Conservation (phyloP, 495 filamentous ascomycete species). For the Annulohypoxylon stygium region DNA sequence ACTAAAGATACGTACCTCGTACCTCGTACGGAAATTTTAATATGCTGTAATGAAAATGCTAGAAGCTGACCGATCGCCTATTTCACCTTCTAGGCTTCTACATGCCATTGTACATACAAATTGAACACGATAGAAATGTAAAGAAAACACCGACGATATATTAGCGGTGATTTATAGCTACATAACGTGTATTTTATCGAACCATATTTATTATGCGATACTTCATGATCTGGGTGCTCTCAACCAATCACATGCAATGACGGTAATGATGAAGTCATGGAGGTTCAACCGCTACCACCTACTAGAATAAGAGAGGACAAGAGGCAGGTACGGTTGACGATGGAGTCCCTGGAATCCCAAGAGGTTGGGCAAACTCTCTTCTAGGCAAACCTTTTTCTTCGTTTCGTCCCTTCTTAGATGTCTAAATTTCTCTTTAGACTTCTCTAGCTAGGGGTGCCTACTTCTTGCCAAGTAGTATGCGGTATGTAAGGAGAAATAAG, state of each 20-base stretch:
- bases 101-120: slow-evolving; percentile 4
- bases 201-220: slow-evolving; percentile 28
- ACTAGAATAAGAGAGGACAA: slow-evolving; percentile 4
- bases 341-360: slow-evolving; percentile 22
- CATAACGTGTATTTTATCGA: not conserved
- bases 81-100: slow-evolving; percentile 19
- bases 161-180: not conserved
- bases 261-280: slow-evolving; percentile 39
- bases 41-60: slow-evolving; percentile 3
- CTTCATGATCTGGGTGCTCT: slow-evolving; percentile 10
- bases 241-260: slow-evolving; percentile 31
- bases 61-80: slow-evolving; percentile 26
- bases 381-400: slow-evolving; percentile 26
- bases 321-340: slow-evolving; percentile 26
- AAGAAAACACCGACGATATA: not conserved
- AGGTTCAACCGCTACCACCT: slow-evolving; percentile 24
- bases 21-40: slow-evolving; percentile 23
- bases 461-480: not conserved
- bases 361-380: slow-evolving; percentile 4
- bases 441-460: slow-evolving; percentile 12
- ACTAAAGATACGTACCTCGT: slow-evolving; percentile 39
- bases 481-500: slow-evolving; percentile 6
- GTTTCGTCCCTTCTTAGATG: not conserved
- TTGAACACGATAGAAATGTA: slow-evolving; percentile 2
- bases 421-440: not conserved